Base-by-base conservation (phyloP, 805 yeast species). In the Ogataea ganodermae region DNA sequence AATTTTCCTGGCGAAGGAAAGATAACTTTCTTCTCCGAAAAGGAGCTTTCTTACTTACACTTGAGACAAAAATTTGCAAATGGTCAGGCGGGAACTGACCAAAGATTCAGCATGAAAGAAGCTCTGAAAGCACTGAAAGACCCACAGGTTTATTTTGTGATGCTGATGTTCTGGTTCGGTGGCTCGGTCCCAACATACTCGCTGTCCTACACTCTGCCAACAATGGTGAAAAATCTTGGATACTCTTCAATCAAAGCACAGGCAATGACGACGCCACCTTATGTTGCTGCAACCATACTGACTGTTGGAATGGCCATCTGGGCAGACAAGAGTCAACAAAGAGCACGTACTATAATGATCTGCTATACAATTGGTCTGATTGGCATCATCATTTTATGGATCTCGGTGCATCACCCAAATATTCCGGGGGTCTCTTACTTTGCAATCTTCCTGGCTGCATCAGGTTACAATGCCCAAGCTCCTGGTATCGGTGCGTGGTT, bases 181-280 rank as follows among this genome's bases (percentile, higher is more conserved):
- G 74, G 59, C 33, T 55, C 63, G 47, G 60, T 64, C 24, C 71
- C 74, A 21, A 59, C 66, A 5, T 70, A 70, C 46, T 72, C 67
- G 9, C 51, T 73, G 17, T 67, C 78, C 18, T 66, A 72, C 16
- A 74, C 75, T 48, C 55, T 75, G 26, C 79, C 80, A 8, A 67
- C 78, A 3, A 71, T 75, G 49, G 68, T 75, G 48, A 68, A 59
- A 39, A 66, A 63, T 44, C 62, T 75, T 62, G 80, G 80, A 1
- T 74, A 73, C 57, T 57, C 71, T 36, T 61, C 66, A 22, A 64
- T 70, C 24, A 60, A 56, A 16, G 70, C 78, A 0, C 79, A 75
- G 56, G 64, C 74, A 10, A 50, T 75, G 62, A 68, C 78, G 0
- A 73, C 73, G 17, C 79, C 79, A 7, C 63, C 72, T 23, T 74